Conservation (phyloP, 305 asterid genomes). For the Euphrasia arctica region DNA sequence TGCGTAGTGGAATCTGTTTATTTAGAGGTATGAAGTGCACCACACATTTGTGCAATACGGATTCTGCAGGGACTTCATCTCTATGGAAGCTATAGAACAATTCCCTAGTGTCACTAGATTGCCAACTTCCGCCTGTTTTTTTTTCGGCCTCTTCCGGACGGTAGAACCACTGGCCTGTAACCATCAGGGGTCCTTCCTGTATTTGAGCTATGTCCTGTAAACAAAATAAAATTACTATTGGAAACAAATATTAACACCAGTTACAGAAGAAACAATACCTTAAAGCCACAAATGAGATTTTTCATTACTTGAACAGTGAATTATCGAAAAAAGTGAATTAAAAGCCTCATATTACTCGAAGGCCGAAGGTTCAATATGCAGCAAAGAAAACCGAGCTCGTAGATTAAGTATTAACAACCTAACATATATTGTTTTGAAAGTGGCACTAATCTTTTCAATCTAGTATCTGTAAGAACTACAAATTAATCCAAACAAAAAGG, state of each 20-base stretch:
- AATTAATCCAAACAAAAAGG: slow-evolving; percentile 1
- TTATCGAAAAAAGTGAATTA: not conserved
- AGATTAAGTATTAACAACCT: not conserved
- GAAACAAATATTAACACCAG: slow-evolving; percentile 1
- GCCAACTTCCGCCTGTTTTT: slow-evolving; percentile 78
- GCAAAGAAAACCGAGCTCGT: not conserved
- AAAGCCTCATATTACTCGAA: not conserved
- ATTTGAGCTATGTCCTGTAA: slow-evolving; percentile 64
- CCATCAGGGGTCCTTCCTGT: slow-evolving; percentile 49
- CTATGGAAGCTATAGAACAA: slow-evolving; percentile 88
- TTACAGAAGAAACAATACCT: slow-evolving; percentile 3
- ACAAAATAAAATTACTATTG: not conserved
- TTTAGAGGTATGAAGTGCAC: slow-evolving; percentile 77
- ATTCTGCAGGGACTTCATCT: slow-evolving; percentile 90
- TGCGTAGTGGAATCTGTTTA: slow-evolving; percentile 73
- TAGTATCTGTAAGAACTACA: not conserved
- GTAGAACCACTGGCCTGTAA: slow-evolving; percentile 92
- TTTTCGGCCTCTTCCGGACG: slow-evolving; percentile 93
- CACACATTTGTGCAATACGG: slow-evolving; percentile 94
- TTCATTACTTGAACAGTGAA: not conserved
- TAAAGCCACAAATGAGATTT: slow-evolving; percentile 6
- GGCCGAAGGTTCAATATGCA: not conserved
- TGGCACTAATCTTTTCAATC: not conserved
- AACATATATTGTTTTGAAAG: slow-evolving; percentile 4
- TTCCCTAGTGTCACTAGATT: slow-evolving; percentile 67